These are phyloP conservation scores for Lasiodiplodia theobromae DNA, from an alignment of 2,329 filamentous ascomycete genomes.

Conservation along the genomic window DNA sequence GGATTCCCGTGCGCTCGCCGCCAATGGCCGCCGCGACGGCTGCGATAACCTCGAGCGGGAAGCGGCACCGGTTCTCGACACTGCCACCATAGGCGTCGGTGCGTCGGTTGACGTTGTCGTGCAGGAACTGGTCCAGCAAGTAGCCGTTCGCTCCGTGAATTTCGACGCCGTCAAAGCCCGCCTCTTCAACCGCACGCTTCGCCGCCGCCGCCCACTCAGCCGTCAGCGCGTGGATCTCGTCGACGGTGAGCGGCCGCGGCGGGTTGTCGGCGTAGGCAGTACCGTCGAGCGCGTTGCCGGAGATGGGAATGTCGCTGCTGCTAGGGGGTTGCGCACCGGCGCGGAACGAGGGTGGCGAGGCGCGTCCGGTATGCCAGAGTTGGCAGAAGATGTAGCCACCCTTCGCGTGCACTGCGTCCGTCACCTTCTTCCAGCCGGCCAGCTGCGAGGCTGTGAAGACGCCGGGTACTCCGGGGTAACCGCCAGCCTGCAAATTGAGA, in stretches of 20 bases:
- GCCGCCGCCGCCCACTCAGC: slow-evolving; percentile 49
- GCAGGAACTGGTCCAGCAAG: slow-evolving; percentile 70
- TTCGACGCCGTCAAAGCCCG: slow-evolving; percentile 51
- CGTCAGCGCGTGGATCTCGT: slow-evolving; percentile 49
- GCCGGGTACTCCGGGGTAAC: slow-evolving; percentile 41
- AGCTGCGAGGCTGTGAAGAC: slow-evolving; percentile 43
- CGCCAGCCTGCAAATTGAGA: slow-evolving; percentile 36
- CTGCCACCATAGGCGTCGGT: slow-evolving; percentile 44
- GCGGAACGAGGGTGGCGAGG: slow-evolving; percentile 49
- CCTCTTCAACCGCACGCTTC: slow-evolving; percentile 44
- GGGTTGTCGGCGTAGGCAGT: slow-evolving; percentile 40
- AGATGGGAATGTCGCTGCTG: slow-evolving; percentile 45
- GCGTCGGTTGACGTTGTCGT: slow-evolving; percentile 49
- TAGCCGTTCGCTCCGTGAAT: slow-evolving; percentile 61
- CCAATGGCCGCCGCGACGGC: slow-evolving; percentile 38
- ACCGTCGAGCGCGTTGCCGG: slow-evolving; percentile 49
- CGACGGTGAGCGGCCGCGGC: slow-evolving; percentile 45
- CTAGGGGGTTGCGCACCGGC: slow-evolving; percentile 40
- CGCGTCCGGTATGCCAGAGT: slow-evolving; percentile 37
- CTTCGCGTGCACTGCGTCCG: slow-evolving; percentile 44
- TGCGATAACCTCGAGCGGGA: slow-evolving; percentile 42
- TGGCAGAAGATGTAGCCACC: slow-evolving; percentile 44
- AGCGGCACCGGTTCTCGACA: slow-evolving; percentile 41
- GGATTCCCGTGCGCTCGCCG: slow-evolving; percentile 34
- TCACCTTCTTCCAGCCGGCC: slow-evolving; percentile 43